These are phyloP conservation scores for Yamadazyma aaseri DNA, from an alignment of 1,139 yeast genomes.

Conservation along the genomic window DNA sequence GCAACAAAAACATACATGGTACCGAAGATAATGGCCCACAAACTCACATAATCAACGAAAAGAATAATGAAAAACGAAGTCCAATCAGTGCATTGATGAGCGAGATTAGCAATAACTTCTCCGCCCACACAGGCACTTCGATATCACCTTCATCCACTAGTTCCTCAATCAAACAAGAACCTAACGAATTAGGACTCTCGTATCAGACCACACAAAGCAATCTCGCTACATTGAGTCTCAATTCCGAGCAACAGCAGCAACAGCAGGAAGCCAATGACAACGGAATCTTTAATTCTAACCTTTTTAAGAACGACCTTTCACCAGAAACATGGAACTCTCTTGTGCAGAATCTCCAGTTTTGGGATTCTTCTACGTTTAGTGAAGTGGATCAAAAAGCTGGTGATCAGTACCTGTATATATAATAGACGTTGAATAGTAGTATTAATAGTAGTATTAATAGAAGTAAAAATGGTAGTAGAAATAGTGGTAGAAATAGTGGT, in stretches of 20 bases:
- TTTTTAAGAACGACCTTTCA: slow-evolving; percentile 10
- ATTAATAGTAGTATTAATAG: no score
- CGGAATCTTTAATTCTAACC: slow-evolving; percentile 1
- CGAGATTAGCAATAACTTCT: slow-evolving; percentile 12
- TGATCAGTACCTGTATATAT: no score
- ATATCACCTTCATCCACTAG: no score
- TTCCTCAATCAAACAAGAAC: no score
- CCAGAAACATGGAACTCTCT: slow-evolving; percentile 13
- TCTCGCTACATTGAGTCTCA: neutral
- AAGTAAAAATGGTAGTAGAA: no score
- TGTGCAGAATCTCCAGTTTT: slow-evolving; percentile 12
- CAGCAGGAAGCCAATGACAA: neutral
- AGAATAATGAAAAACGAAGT: neutral
- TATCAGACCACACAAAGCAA: neutral
- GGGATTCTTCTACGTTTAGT: slow-evolving; percentile 9
- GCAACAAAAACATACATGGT: neutral
- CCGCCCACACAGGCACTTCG: no score
- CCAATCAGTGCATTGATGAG: slow-evolving; percentile 9
- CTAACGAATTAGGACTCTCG: no score
- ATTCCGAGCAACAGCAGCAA: neutral
- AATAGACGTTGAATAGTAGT: no score
- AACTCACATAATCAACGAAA: no score
- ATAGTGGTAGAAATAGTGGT: no score
- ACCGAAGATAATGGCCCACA: no score
- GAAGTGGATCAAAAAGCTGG: no score